Percentiles rank a stretch among this genome's conserved stretches.
Evolutionary conservation across 176 grass and related monocot genomes (phyloP).

Genomic region (Carex parvula): DNA sequence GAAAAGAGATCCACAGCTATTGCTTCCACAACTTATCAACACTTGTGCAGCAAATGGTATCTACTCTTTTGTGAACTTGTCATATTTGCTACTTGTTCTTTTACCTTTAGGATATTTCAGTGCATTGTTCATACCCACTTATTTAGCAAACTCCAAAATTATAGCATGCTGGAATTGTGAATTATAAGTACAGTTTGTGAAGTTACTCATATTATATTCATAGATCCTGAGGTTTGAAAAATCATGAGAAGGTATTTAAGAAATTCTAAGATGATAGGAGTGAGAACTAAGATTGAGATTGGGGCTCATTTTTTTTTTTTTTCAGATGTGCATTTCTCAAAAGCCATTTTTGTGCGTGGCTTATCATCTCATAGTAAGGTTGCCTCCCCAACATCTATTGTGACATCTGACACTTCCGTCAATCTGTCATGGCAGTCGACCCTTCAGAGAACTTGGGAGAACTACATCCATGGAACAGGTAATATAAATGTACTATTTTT

Average conservation of each 20-base stretch:
- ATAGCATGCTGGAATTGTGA: neutral
- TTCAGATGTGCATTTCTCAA: slow-evolving; percentile 64
- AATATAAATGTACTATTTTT: neutral
- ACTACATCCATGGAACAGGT: slow-evolving; percentile 59
- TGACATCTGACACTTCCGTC: slow-evolving; percentile 43
- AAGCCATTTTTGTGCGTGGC: slow-evolving; percentile 87
- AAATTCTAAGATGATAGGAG: slow-evolving; percentile 13
- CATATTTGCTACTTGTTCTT: neutral
- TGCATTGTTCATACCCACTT: neutral
- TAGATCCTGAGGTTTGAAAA: neutral
- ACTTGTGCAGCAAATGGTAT: slow-evolving; percentile 64
- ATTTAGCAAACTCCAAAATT: neutral
- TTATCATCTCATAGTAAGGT: slow-evolving; percentile 78
- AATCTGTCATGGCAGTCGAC: slow-evolving; percentile 80
- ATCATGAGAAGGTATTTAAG: neutral
- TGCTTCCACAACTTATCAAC: slow-evolving; percentile 68
- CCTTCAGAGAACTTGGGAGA: slow-evolving; percentile 78
- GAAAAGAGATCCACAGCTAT: slow-evolving; percentile 78
- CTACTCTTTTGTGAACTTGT: neutral
- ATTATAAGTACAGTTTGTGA: neutral
- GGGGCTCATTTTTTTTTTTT: slow-evolving; percentile 12
- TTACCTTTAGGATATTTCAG: neutral
- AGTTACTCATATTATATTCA: neutral
- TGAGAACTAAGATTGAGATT: neutral
- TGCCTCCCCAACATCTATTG: slow-evolving; percentile 57